Evolutionary conservation across 345 rosid genomes (phyloP), one percentile per base, ranked within the genome.

Genomic region (Sapria himalayana): DNA sequence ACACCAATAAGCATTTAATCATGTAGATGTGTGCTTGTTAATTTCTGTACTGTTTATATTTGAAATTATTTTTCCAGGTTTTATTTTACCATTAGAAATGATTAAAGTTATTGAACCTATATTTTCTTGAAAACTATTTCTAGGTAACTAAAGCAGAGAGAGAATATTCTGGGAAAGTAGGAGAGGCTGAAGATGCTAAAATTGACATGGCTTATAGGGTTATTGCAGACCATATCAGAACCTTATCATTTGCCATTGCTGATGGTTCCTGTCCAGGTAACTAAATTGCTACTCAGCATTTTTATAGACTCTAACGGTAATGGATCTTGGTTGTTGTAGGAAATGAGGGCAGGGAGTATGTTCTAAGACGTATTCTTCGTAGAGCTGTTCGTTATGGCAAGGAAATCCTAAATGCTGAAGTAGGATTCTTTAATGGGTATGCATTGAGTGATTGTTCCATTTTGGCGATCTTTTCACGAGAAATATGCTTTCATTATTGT

Each of bases 251-350:
- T 74, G 95, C 95, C 16, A 89, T 89, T 59, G 95, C 95, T 39
- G 98, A 89, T 62, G 95, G 98, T 43, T 81, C 98, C 56, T 70
- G 86, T 46, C 98, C 98, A 67, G 98, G 98, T 89, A 61, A 39
- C 42, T 23, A 25, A 31, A 12, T 40, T 16, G 19, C 15, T 10
- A 21, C 38, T 14, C 2, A 11, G 21, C 22, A 15, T 3, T 50
- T 32, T 9, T 14, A 15, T 5, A 32, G n/a, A n/a, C n/a, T n/a
- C n/a, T n/a, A n/a, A n/a, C n/a, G 17, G 19, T 12, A 25, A 16
- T 45, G 22, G 38, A 8, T 17, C 0, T 46, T 54, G 55, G 32
- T 17, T 46, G 9, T n/a, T 46, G 41, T 50, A 89, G 98, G 98
- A 58, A 89, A 79, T 47, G 95, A 84, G 49, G 99, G 95, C 7